Base-by-base conservation (phyloP, 352 stramenopile genomes). In the Phytopythium aichiense region DNA sequence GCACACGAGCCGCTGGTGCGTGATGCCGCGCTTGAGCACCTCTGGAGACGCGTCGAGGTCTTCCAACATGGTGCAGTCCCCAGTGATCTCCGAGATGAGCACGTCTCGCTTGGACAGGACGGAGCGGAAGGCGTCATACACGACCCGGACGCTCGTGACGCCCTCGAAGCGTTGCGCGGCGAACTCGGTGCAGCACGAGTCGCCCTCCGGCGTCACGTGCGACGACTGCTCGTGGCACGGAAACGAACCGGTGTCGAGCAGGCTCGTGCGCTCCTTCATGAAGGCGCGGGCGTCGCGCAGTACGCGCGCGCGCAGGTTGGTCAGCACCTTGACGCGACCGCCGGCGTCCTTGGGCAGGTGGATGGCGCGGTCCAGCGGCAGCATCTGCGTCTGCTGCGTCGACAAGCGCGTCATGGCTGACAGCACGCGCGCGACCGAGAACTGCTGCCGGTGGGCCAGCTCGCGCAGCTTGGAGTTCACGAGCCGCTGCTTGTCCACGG, bases 401-500 rank as follows among this genome's bases (percentile, higher is more conserved):
- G 33, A 25, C n/a, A 28, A 49, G 56, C 38, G 56, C 22, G 65
- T 64, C 16, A 74, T 42, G 38, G 68, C 64, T 25, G 68, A 74
- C 37, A 67, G 64, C 22, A 66, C 48, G 23, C 68, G 68, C 12
- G 57, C 61, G 15, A 74, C 30, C 3, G 61, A 51, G 38, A 67
- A 69, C 35, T 72, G 61, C 58, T 72, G 64, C 22, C 46, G 43
- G 54, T 72, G 64, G 11, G 61, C 68, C 5, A 57, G 60, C 28
- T 64, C 58, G 3, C 60, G 60, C 22, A 74, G 61, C 61, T 67
- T 69, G 43, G 68, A 72, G 56, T 72, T 72, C 13, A 72, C 61
- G 30, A 75, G 68, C 31, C 65, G 65, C 48, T 72, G 64, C 51
- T 69, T 75, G 51, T 75, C 59, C 31, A 54, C 68, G 25, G 68